phyloP scores from a whole-genome alignment of 192 early-diverging fungal species.

The Podila epicladia region DNA sequence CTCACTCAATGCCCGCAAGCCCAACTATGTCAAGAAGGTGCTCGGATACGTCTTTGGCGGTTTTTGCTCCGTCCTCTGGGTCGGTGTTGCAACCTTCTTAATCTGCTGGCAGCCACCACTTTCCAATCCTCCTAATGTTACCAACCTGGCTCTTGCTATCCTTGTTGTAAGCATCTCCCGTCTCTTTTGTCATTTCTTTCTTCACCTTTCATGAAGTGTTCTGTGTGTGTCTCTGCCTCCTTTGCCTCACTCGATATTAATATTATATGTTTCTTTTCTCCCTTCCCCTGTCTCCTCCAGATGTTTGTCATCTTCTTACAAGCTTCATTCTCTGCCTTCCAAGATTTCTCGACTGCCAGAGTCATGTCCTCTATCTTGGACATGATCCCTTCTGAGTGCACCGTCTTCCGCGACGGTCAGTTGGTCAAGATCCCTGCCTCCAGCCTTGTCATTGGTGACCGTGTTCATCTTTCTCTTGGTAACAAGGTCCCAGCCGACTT shows the following conservation, averaged over 20 bases:
- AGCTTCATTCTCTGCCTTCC: slow-evolving; percentile 75
- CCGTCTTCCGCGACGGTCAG: slow-evolving; percentile 78
- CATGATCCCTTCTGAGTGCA: slow-evolving; percentile 74
- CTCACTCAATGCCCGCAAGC: slow-evolving; percentile 46
- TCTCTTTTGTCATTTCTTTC: neutral
- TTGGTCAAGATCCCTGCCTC: slow-evolving; percentile 58
- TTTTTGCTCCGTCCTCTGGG: slow-evolving; percentile 79
- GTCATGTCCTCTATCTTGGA: slow-evolving; percentile 80
- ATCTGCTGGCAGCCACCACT: slow-evolving; percentile 72
- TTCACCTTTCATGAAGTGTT: neutral
- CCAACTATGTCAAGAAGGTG: slow-evolving; percentile 53
- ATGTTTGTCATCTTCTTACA: slow-evolving; percentile 77
- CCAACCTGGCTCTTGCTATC: slow-evolving; percentile 69
- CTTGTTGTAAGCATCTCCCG: slow-evolving; percentile 44
- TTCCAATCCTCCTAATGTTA: slow-evolving; percentile 54
- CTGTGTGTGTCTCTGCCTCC: too few relatives aligned
- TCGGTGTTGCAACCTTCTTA: slow-evolving; percentile 73
- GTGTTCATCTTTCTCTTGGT: slow-evolving; percentile 75
- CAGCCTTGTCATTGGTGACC: slow-evolving; percentile 79
- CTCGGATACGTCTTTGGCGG: slow-evolving; percentile 72
- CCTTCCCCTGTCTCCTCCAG: neutral
- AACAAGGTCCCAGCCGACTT: slow-evolving; percentile 85
- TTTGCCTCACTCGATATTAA: neutral
- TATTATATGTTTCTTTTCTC: too few relatives aligned
- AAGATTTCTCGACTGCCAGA: slow-evolving; percentile 72